Conservation (phyloP, 169 alveolate genomes). For the Babesia sp. region DNA sequence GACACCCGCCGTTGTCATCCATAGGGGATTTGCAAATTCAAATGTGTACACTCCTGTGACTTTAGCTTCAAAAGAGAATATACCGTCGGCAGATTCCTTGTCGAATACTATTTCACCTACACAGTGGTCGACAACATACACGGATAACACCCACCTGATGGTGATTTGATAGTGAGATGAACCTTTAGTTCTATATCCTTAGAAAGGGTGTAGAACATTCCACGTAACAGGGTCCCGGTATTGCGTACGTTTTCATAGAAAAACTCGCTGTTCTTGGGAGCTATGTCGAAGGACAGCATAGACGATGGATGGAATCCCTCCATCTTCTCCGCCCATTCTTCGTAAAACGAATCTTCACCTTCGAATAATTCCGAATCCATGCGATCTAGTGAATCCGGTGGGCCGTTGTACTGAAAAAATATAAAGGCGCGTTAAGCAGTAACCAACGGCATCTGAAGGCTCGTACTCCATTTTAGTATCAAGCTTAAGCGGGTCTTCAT, state of each 20-base stretch:
- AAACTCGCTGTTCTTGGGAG: conserved; percentile 48
- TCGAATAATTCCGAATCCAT: conserved; percentile 31
- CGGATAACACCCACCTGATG: conserved; percentile 38
- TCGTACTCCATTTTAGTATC: too few species aligned
- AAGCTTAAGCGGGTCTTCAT: too few species aligned
- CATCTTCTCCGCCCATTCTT: conserved; percentile 67
- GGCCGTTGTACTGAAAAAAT: conserved; percentile 24
- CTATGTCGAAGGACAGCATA: conserved; percentile 28
- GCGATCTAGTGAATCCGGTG: conserved; percentile 60
- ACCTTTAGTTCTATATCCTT: conserved; percentile 44
- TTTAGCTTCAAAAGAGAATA: conserved; percentile 56
- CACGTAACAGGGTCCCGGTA: conserved; percentile 53
- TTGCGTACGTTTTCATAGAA: conserved; percentile 56
- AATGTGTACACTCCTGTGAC: conserved; percentile 55
- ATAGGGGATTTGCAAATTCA: conserved; percentile 50
- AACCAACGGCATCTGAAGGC: background rate
- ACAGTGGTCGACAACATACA: background rate
- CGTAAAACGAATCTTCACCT: conserved; percentile 36
- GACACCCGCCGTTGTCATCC: conserved; percentile 63
- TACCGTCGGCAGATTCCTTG: conserved; percentile 58
- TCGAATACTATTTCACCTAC: conserved; percentile 47
- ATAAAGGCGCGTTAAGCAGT: background rate
- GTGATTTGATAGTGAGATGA: conserved; percentile 45
- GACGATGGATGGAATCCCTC: conserved; percentile 63
- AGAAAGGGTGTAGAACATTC: conserved; percentile 64